Percentiles rank a stretch among this genome's conserved stretches.
These are phyloP conservation scores for Aspergillus piperis DNA, from an alignment of 2,329 filamentous ascomycete genomes.

Conservation along the genomic window DNA sequence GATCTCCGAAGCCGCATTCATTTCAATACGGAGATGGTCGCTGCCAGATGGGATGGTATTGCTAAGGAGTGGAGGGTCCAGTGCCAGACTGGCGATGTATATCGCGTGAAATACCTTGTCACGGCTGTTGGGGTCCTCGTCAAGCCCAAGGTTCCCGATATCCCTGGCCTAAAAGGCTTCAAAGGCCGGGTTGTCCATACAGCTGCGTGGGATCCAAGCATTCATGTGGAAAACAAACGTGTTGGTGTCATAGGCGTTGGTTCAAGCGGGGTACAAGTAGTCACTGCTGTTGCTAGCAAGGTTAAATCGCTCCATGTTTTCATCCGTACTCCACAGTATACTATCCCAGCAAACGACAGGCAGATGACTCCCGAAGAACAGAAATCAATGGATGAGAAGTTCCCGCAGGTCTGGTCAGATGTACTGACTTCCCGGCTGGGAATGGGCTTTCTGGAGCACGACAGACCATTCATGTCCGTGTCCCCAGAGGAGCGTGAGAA, in stretches of 20 bases:
- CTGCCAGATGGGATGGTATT: slow-evolving; percentile 16
- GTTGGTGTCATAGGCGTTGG: slow-evolving; percentile 51
- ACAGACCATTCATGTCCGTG: slow-evolving; percentile 6
- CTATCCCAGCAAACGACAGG: slow-evolving; percentile 35
- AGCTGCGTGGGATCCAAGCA: slow-evolving; percentile 52
- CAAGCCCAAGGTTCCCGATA: slow-evolving; percentile 54
- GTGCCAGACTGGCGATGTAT: slow-evolving; percentile 7
- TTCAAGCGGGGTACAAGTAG: slow-evolving; percentile 31
- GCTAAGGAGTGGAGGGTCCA: slow-evolving; percentile 18
- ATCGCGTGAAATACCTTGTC: slow-evolving; percentile 18
- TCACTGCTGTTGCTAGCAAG: slow-evolving; percentile 28
- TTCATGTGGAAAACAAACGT: slow-evolving; percentile 47
- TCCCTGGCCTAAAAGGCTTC: slow-evolving; percentile 55
- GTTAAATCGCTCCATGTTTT: slow-evolving; percentile 35
- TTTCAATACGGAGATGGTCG: slow-evolving; percentile 21
- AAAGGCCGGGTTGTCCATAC: slow-evolving; percentile 56
- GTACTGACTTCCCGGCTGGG: slow-evolving; percentile 1
- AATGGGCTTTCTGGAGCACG: slow-evolving; percentile 16
- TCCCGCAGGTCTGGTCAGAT: slow-evolving; percentile 10
- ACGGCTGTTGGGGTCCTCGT: slow-evolving; percentile 20
- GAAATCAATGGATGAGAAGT: slow-evolving; percentile 13
- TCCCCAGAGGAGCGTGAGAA: slow-evolving; percentile 12
- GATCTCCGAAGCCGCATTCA: slow-evolving; percentile 23
- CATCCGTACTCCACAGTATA: slow-evolving; percentile 42
- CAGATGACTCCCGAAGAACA: slow-evolving; percentile 29